phyloP scores from a whole-genome alignment of 306 rosid genomes.

The Cucurbita argyrosperma region DNA sequence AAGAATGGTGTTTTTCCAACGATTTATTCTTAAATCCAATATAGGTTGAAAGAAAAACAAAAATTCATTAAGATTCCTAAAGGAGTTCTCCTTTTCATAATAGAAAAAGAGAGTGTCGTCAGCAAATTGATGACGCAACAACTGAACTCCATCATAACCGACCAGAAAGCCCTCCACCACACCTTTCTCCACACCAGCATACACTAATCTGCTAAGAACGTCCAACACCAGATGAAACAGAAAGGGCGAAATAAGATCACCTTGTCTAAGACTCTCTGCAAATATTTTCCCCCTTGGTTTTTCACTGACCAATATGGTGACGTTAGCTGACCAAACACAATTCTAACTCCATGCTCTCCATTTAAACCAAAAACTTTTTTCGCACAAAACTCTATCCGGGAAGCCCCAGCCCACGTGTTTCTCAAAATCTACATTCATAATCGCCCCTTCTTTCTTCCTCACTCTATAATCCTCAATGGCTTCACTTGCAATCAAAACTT shows the following conservation, averaged over 20 bases:
- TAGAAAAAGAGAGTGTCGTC: too few species aligned
- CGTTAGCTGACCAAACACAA: background rate
- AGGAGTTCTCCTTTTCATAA: too few species aligned
- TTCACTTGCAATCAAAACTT: background rate
- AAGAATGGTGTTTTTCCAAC: too few species aligned
- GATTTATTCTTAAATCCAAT: too few species aligned
- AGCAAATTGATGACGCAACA: background rate
- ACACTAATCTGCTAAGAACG: background rate
- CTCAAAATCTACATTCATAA: too few species aligned
- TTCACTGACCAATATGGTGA: background rate
- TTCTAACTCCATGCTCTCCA: background rate
- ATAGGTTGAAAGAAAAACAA: too few species aligned
- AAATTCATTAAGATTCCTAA: too few species aligned
- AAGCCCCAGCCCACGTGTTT: background rate
- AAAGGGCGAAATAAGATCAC: background rate
- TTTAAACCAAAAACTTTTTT: background rate
- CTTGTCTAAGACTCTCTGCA: background rate
- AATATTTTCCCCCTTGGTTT: background rate
- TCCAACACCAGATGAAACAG: background rate
- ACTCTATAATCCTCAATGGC: background rate
- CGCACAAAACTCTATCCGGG: background rate
- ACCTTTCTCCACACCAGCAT: background rate
- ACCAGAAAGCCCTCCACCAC: background rate
- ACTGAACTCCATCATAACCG: background rate
- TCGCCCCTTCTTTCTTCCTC: background rate